Percentiles rank a stretch among this genome's conserved stretches.
These are phyloP conservation scores for Dryas alaskensis DNA, from an alignment of 306 rosid genomes.

Conservation along the genomic window DNA sequence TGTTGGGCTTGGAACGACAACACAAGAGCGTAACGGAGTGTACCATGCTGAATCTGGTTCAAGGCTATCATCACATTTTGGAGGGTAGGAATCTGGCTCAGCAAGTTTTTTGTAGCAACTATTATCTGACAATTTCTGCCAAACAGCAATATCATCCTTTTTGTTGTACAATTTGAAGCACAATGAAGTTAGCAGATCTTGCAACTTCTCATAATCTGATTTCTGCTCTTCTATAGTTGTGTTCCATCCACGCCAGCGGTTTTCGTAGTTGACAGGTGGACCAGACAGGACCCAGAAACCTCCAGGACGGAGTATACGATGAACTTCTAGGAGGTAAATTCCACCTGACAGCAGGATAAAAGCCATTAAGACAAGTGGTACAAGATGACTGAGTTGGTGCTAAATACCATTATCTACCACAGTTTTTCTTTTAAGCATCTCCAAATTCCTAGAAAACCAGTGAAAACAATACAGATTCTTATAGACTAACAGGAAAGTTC, in stretches of 20 bases:
- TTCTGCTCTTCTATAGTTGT: conserved; percentile 82
- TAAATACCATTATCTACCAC: neutral
- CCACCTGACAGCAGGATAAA: conserved; percentile 59
- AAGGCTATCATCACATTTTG: conserved; percentile 85
- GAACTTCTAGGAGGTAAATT: conserved; percentile 77
- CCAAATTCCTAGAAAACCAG: neutral
- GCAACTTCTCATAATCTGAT: conserved; percentile 76
- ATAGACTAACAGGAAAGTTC: neutral
- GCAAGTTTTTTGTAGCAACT: conserved; percentile 65
- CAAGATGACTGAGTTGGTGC: neutral
- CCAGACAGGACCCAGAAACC: conserved; percentile 97
- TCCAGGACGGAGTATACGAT: conserved; percentile 94
- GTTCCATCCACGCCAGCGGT: conserved; percentile 95
- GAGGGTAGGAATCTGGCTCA: conserved; percentile 58
- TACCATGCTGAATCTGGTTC: conserved; percentile 97
- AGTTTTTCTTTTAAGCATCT: neutral
- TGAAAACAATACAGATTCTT: neutral
- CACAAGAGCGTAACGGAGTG: conserved; percentile 85
- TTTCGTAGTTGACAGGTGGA: conserved; percentile 89
- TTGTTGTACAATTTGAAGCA: conserved; percentile 88
- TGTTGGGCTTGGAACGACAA: conserved; percentile 68
- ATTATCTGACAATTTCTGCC: conserved; percentile 75
- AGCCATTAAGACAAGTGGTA: neutral
- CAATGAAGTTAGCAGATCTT: conserved; percentile 67
- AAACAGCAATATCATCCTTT: conserved; percentile 90